A percentile compares a stretch with the other conserved stretches of the same genome.
Conservation (phyloP, 192 early-diverging fungal genomes). For the Pecoramyces ruminantium region DNA sequence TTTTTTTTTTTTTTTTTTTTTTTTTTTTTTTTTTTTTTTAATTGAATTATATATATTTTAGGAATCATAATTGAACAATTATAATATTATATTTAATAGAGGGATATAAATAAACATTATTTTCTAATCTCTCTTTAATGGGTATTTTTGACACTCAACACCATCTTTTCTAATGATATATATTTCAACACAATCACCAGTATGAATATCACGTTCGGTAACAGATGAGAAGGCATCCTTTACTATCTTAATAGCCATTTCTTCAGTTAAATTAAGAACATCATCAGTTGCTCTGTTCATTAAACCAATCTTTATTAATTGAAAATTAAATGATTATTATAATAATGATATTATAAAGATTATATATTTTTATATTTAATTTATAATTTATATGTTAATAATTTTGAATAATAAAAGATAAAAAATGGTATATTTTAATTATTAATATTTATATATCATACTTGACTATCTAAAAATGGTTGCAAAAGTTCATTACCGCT, state of each 20-base stretch:
- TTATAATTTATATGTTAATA: no score
- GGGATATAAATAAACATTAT: background rate
- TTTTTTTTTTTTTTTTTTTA: no score
- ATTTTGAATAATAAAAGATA: no score
- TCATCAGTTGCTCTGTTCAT: slow-evolving; percentile 13
- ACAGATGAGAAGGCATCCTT: slow-evolving; percentile 94
- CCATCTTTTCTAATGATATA: slow-evolving; percentile 68
- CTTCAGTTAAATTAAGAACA: slow-evolving; percentile 3
- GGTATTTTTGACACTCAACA: slow-evolving; percentile 49
- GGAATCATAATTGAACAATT: no score
- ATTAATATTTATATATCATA: slow-evolving; percentile 13
- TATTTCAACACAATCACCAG: slow-evolving; percentile 88
- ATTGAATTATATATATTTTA: no score
- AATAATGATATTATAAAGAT: no score
- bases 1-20: no score
- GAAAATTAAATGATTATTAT: no score
- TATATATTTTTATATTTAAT: no score
- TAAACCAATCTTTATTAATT: slow-evolving; percentile 9
- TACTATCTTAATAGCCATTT: slow-evolving; percentile 53
- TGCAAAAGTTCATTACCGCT: slow-evolving; percentile 78
- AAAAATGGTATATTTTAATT: no score
- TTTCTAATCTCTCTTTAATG: slow-evolving; percentile 80
- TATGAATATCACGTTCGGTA: slow-evolving; percentile 98
- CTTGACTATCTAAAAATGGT: slow-evolving; percentile 93
- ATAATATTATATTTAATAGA: no score